These are phyloP conservation scores for Candida sp. DNA, from an alignment of 1,139 yeast species.

Conservation along the genomic window DNA sequence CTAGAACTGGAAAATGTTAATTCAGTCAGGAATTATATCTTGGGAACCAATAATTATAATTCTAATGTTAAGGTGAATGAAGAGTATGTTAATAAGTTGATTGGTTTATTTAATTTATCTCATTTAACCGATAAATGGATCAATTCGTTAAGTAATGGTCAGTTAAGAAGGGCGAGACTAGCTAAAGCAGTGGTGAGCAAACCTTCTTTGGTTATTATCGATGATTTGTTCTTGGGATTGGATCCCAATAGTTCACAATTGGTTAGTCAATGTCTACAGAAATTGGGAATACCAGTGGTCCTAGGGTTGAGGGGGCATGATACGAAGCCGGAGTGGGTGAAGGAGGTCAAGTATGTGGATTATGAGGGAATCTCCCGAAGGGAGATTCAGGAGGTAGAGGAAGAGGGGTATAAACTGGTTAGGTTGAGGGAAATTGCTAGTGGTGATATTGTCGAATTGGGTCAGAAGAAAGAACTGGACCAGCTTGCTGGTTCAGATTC, in stretches of 20 bases:
- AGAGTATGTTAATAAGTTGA: conserved; percentile 17
- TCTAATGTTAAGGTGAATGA: conserved; percentile 15
- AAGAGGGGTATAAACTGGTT: conserved; percentile 13
- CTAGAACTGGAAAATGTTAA: conserved; percentile 67
- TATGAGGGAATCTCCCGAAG: conserved; percentile 50
- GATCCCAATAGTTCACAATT: conserved; percentile 69
- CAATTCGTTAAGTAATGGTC: conserved; percentile 90
- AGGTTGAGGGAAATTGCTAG: too few relatives aligned
- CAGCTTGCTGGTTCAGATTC: too few relatives aligned
- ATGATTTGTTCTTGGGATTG: conserved; percentile 89
- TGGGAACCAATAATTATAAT: conserved; percentile 49
- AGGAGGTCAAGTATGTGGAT: conserved; percentile 64
- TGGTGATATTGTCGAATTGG: too few relatives aligned
- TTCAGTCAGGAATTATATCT: conserved; percentile 59
- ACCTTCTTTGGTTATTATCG: conserved; percentile 70
- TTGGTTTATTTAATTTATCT: conserved; percentile 51
- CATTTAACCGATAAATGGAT: conserved; percentile 71
- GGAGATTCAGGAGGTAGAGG: too few relatives aligned
- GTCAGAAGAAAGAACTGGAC: too few relatives aligned
- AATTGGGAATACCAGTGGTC: conserved; percentile 37
- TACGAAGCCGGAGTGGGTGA: conserved; percentile 72
- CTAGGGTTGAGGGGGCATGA: conserved; percentile 81
- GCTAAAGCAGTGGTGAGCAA: conserved; percentile 67
- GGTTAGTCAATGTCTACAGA: conserved; percentile 46
- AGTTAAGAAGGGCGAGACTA: conserved; percentile 82